A percentile compares a stretch with the other conserved stretches of the same genome.
phyloP scores from a whole-genome alignment of 441 rosid genomes.

The Jatropha multifida region DNA sequence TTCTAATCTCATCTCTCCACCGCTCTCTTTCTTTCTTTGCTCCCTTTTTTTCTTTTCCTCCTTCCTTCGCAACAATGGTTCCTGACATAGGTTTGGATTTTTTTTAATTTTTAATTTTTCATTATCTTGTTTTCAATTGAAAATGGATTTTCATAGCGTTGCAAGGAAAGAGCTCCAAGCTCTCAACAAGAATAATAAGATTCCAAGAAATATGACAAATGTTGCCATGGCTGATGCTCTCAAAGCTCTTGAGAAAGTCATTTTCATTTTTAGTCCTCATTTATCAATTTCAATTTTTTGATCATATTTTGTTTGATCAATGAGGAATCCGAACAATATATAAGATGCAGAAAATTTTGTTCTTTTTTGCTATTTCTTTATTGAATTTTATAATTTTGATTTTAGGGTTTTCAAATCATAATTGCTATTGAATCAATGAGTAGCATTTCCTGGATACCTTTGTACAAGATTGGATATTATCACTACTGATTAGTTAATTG shows the following conservation, averaged over 20 bases:
- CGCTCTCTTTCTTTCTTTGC: no score
- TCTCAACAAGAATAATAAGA: slow-evolving; percentile 93
- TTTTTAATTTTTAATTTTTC: neutral
- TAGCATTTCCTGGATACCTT: neutral
- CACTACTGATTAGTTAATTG: neutral
- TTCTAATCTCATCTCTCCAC: no score
- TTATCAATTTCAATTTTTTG: neutral
- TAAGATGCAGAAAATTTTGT: neutral
- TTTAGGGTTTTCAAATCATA: neutral
- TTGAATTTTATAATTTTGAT: neutral
- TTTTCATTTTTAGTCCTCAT: neutral
- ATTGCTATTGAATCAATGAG: neutral
- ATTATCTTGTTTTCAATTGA: neutral
- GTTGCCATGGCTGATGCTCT: slow-evolving; percentile 95
- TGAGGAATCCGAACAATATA: neutral
- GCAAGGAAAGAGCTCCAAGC: slow-evolving; percentile 83
- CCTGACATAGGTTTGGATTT: neutral
- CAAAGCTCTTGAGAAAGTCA: slow-evolving; percentile 59
- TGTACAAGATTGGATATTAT: neutral
- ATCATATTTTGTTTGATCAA: neutral
- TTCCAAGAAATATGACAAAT: slow-evolving; percentile 87
- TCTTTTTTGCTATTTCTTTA: neutral
- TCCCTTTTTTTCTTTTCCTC: no score
- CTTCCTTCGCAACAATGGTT: no score
- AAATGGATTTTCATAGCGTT: slow-evolving; percentile 79